Base-by-base conservation (phyloP, 2,329 filamentous ascomycete species). In the Beauveria sp. region DNA sequence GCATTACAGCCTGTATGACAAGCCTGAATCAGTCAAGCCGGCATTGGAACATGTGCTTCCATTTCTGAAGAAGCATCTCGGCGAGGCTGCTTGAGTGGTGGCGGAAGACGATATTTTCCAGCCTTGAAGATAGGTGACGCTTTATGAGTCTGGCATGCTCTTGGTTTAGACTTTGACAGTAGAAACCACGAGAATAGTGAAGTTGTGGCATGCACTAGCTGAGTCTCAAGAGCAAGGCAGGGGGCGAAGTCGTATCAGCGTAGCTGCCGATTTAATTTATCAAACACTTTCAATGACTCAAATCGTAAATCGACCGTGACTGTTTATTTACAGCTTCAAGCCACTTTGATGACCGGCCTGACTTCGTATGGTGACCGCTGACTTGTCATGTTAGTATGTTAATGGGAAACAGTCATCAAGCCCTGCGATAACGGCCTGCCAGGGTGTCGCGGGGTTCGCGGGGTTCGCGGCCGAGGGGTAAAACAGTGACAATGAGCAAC, bases 41-140 rank as follows among this genome's bases (percentile, higher is more conserved):
- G 63, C 63, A 4, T 22, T 64, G 40, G 46, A 63, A 10, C 31
- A 61, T 24, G 61, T 59, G 12, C 12, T 60, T 10, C 52, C 50
- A 4, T 64, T 63, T 12, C 8, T 63, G 10, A 61, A 63, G 42
- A 67, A 65, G 50, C 67, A 70, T 24, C 66, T 67, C 18, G 69
- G 67, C 5, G 70, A 71, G 28, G 64, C 68, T 16, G 63, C 46
- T 28, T 59, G 16, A 51, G 9, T 22, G 16, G 18, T 22, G 10
- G 5, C 7, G 8, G 34, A 38, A 28, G 9, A 5, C 28, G 20
- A 16, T 14, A 16, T 6, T 38, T 5, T 38, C 1, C 5, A 38
- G 34, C 14, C 34, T 38, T 5, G 34, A 6, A 38, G 5, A 16
- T 6, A 14, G 12, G 34, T 16, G 14, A 2, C 34, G 14, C 1